Evolutionary conservation across 73 alveolate genomes (phyloP).

Genomic region (Paramecium primaurelia): DNA sequence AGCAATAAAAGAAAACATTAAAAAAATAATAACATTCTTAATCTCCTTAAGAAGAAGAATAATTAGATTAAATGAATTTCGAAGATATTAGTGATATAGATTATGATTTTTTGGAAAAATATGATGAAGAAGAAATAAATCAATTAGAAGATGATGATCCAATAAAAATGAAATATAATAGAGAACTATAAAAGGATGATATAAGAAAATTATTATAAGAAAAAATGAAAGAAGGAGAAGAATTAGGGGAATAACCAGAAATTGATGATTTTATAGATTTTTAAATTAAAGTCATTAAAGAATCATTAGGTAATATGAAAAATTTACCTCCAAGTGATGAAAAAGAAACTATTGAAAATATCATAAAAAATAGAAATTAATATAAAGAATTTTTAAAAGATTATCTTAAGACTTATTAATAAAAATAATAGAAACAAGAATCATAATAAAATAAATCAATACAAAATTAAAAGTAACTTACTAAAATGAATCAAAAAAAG

Average conservation of each 20-base stretch:
- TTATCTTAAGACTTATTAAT: background rate
- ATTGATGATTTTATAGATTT: conserved; percentile 20
- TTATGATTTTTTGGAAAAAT: background rate
- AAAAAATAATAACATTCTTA: background rate
- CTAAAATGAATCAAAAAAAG: background rate
- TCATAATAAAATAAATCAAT: background rate
- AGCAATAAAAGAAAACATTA: background rate
- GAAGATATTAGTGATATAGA: conserved; percentile 28
- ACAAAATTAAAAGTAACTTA: background rate
- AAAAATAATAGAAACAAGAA: conserved; percentile 2
- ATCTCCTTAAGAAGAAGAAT: background rate
- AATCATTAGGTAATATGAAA: background rate
- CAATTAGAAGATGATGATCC: conserved; percentile 29
- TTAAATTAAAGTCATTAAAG: background rate
- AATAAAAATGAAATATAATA: background rate
- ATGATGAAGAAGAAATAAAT: background rate
- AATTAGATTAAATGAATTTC: background rate
- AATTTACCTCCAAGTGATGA: conserved; percentile 13
- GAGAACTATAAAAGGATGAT: background rate
- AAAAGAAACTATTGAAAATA: background rate
- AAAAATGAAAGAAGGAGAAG: background rate
- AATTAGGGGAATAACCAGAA: background rate
- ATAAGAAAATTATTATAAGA: background rate
- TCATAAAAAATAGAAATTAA: background rate
- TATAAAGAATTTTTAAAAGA: conserved; percentile 32